phyloP scores from a whole-genome alignment of 352 stramenopile genomes.

The Plasmopara muralis region DNA sequence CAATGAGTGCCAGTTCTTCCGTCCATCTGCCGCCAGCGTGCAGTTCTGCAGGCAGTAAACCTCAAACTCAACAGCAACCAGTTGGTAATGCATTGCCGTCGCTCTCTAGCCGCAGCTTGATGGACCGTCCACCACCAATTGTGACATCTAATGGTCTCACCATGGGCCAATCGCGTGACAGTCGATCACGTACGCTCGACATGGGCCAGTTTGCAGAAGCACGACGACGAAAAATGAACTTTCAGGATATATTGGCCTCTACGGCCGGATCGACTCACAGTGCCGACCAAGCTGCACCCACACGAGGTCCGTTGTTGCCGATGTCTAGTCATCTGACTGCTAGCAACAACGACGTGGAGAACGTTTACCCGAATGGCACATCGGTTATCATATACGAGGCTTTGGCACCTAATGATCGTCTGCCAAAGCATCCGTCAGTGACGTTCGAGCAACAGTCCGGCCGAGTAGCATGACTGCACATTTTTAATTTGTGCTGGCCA shows the following conservation, averaged over 20 bases:
- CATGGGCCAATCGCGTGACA: slow-evolving; percentile 71
- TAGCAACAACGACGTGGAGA: slow-evolving; percentile 34
- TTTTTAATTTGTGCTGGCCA: slow-evolving; percentile 14
- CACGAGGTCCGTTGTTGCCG: slow-evolving; percentile 13
- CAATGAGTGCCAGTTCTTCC: slow-evolving; percentile 48
- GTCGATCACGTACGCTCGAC: slow-evolving; percentile 76
- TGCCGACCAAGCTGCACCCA: slow-evolving; percentile 8
- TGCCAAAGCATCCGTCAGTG: slow-evolving; percentile 14
- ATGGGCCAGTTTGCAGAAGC: slow-evolving; percentile 78
- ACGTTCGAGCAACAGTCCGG: slow-evolving; percentile 7
- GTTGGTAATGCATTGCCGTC: slow-evolving; percentile 37
- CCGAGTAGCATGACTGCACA: slow-evolving; percentile 48
- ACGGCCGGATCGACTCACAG: slow-evolving; percentile 15
- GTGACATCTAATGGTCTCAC: slow-evolving; percentile 30
- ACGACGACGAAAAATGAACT: slow-evolving; percentile 81
- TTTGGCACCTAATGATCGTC: slow-evolving; percentile 14
- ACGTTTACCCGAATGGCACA: slow-evolving; percentile 39
- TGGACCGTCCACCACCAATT: slow-evolving; percentile 26
- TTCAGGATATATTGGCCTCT: slow-evolving; percentile 81
- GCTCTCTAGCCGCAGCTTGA: slow-evolving; percentile 41
- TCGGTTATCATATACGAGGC: slow-evolving; percentile 17
- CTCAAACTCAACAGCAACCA: slow-evolving; percentile 18
- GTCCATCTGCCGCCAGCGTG: slow-evolving; percentile 21
- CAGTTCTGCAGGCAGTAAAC: slow-evolving; percentile 8
- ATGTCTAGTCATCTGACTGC: slow-evolving; percentile 8